Evolutionary conservation across 2,329 filamentous ascomycete genomes (phyloP).

Genomic region (Onygena corvina): DNA sequence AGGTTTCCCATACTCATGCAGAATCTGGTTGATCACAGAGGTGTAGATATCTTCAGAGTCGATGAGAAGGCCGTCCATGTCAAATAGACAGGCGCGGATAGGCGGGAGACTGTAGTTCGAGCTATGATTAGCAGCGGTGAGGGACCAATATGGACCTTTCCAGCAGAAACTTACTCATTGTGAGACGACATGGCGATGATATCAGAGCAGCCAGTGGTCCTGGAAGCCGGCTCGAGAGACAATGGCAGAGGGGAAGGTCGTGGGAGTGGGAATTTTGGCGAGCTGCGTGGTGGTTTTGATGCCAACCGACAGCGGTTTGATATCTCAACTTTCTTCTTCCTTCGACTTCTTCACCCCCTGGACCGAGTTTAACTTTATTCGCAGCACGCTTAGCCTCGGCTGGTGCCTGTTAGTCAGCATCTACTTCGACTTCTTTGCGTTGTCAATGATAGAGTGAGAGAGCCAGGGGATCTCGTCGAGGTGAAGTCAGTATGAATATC

Average conservation of each 20-base stretch:
- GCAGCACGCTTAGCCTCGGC: not conserved
- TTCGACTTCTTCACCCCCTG: not conserved
- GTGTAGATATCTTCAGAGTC: slow-evolving; percentile 90
- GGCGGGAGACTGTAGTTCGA: slow-evolving; percentile 54
- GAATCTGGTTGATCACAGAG: slow-evolving; percentile 65
- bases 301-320: not conserved
- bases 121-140: not conserved
- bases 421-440: too few relatives aligned
- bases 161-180: not conserved
- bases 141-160: not conserved
- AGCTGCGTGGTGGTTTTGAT: not conserved
- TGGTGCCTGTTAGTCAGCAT: too few relatives aligned
- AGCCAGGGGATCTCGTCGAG: too few relatives aligned
- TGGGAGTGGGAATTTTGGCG: not conserved
- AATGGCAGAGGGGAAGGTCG: not conserved
- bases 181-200: not conserved
- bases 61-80: slow-evolving; percentile 95
- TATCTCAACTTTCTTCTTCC: not conserved
- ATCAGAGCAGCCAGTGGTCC: too few relatives aligned
- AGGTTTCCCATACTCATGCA: slow-evolving; percentile 61
- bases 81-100: slow-evolving; percentile 85
- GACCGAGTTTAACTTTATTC: not conserved
- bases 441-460: too few relatives aligned
- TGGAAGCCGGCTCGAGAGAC: not conserved
- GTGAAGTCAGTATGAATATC: too few relatives aligned